Evolutionary conservation across 768 basidiomycete species (phyloP).

Genomic region (Pulveroboletus sp.): DNA sequence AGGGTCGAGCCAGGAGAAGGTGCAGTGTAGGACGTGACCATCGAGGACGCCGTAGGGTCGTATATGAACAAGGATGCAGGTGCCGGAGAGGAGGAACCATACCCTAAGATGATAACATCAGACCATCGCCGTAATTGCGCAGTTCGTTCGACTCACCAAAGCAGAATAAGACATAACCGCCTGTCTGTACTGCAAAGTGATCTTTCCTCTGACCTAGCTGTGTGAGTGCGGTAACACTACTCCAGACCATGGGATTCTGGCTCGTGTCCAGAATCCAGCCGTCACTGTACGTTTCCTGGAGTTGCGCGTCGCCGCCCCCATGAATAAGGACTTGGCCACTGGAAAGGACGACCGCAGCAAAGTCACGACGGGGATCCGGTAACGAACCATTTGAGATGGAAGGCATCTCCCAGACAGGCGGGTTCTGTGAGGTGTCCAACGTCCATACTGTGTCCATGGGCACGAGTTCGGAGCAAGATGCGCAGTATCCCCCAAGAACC

Average conservation of each 20-base stretch:
- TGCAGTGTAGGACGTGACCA: conserved; percentile 41
- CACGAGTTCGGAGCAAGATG: conserved; percentile 42
- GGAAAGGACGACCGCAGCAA: conserved; percentile 48
- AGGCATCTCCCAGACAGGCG: conserved; percentile 47
- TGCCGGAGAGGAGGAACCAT: conserved; percentile 36
- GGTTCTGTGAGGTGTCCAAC: conserved; percentile 50
- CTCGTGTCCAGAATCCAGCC: conserved; percentile 68
- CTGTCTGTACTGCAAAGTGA: conserved; percentile 64
- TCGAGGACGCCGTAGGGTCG: conserved; percentile 32
- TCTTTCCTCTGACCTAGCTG: conserved; percentile 64
- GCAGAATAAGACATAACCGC: conserved; percentile 64
- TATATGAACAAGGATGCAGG: conserved; percentile 54
- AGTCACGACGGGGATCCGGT: conserved; percentile 59
- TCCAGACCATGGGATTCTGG: conserved; percentile 58
- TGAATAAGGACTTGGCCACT: conserved; percentile 64
- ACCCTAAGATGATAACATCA: conserved; percentile 26
- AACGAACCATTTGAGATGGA: conserved; percentile 37
- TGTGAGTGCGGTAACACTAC: conserved; percentile 42
- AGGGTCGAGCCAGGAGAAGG: conserved; percentile 27
- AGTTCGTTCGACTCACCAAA: conserved; percentile 53
- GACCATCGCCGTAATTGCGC: not conserved
- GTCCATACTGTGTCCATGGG: conserved; percentile 59
- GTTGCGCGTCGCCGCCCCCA: conserved; percentile 62
- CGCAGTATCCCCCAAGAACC: conserved; percentile 69
- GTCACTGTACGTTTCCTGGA: conserved; percentile 52